A percentile compares a stretch with the other conserved stretches of the same genome.
Conservation (phyloP, 495 filamentous ascomycete species). For the Penicillium psychrofluorescens region DNA sequence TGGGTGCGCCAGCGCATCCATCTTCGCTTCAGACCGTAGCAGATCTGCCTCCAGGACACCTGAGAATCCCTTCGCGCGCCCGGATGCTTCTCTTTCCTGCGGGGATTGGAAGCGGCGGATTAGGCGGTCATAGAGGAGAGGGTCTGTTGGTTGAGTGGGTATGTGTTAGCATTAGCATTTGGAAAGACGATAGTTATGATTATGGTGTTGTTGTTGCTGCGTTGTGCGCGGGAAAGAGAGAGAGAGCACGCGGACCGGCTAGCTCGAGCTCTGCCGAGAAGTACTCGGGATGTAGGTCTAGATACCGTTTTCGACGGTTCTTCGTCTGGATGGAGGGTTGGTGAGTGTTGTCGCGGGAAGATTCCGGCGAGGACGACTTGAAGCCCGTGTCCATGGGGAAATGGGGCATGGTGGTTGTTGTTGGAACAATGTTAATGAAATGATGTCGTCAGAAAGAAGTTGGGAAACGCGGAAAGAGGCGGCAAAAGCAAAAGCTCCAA, state of each 20-base stretch:
- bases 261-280: constrained; percentile 57
- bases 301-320: constrained; percentile 58
- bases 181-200: no score
- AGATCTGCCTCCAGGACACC: constrained; percentile 67
- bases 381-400: constrained; percentile 29
- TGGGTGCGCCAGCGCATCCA: constrained; percentile 53
- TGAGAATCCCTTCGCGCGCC: constrained; percentile 63
- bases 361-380: constrained; percentile 3
- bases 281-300: constrained; percentile 58
- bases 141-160: constrained; percentile 45
- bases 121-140: constrained; percentile 70
- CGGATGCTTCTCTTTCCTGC: constrained; percentile 65
- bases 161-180: constrained; percentile 19
- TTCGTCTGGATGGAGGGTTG: constrained; percentile 37
- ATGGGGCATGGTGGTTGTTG: constrained; percentile 25
- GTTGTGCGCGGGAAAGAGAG: no score
- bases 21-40: constrained; percentile 62
- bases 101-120: constrained; percentile 71
- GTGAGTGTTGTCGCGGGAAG: constrained; percentile 1
- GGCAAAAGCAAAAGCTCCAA: constrained; percentile 15
- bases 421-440: no score
- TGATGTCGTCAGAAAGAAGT: constrained; percentile 1
- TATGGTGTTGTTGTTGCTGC: constrained; percentile 2
- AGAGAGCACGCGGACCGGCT: constrained; percentile 48
- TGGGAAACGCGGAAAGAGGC: constrained; percentile 22